phyloP scores from a whole-genome alignment of 73 alveolate species.

The Tetrahymena borealis region DNA sequence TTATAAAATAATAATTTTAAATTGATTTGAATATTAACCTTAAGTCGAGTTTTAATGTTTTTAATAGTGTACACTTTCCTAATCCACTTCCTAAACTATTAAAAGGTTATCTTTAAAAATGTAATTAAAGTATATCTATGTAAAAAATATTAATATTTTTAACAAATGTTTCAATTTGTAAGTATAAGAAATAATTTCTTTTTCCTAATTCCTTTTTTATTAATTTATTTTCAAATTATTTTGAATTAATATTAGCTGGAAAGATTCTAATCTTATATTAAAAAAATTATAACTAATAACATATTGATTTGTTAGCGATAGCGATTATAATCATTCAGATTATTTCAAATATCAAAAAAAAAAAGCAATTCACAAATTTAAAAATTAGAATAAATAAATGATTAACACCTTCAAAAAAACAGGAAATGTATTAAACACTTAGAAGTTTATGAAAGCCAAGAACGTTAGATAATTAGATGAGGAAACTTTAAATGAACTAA shows the following conservation, averaged over 20 bases:
- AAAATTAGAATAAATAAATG: background rate
- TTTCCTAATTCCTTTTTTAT: no score
- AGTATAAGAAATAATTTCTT: no score
- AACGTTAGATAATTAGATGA: constrained; percentile 42
- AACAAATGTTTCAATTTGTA: background rate
- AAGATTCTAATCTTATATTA: background rate
- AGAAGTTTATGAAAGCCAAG: background rate
- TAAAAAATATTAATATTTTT: no score
- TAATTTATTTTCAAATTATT: background rate
- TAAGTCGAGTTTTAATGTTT: no score
- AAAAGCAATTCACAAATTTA: background rate
- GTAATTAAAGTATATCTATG: no score
- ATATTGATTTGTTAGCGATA: no score
- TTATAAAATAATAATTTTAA: no score
- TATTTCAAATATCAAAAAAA: background rate
- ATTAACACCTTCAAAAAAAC: constrained; percentile 4
- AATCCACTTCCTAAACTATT: no score
- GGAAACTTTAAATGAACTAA: constrained; percentile 67
- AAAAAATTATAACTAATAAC: background rate
- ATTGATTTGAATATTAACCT: no score
- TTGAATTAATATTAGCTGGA: background rate
- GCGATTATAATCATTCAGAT: background rate
- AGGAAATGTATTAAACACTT: background rate
- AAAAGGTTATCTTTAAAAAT: no score
- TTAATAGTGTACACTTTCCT: no score